Conservation (phyloP, 2,329 filamentous ascomycete genomes). For the Endothia cerciana region DNA sequence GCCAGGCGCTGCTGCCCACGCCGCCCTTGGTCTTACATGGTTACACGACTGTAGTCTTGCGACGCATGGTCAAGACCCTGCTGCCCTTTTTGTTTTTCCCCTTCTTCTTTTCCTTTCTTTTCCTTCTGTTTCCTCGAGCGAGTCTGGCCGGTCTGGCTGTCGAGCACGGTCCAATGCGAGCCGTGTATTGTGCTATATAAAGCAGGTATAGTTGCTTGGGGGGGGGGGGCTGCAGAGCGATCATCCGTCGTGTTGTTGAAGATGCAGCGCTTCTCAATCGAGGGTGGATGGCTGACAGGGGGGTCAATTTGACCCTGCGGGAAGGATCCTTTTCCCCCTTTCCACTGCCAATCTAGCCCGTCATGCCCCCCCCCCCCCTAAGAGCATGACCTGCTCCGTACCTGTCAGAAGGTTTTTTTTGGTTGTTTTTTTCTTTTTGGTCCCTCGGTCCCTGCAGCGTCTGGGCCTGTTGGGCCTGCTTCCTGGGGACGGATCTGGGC, state of each 20-base stretch:
- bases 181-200: too few species aligned
- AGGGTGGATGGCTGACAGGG: background rate
- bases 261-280: background rate
- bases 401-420: background rate
- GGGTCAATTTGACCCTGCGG: slow-evolving; percentile 4
- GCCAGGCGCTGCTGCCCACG: background rate
- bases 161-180: too few species aligned
- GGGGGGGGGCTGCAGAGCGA: too few species aligned
- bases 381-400: too few species aligned
- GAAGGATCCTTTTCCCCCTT: background rate
- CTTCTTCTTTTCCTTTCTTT: too few species aligned
- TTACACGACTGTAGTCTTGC: background rate
- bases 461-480: slow-evolving; percentile 15
- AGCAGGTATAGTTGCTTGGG: too few species aligned
- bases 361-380: background rate
- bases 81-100: too few species aligned
- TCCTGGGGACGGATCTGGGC: background rate
- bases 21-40: background rate
- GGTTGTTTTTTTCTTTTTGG: background rate
- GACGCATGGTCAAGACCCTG: too few species aligned
- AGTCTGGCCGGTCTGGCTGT: too few species aligned
- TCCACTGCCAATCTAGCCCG: background rate
- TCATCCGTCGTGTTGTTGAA: background rate
- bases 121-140: too few species aligned
- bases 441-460: slow-evolving; percentile 7